Evolutionary conservation across 306 rosid species (phyloP).

Genomic region (Pueraria montana): DNA sequence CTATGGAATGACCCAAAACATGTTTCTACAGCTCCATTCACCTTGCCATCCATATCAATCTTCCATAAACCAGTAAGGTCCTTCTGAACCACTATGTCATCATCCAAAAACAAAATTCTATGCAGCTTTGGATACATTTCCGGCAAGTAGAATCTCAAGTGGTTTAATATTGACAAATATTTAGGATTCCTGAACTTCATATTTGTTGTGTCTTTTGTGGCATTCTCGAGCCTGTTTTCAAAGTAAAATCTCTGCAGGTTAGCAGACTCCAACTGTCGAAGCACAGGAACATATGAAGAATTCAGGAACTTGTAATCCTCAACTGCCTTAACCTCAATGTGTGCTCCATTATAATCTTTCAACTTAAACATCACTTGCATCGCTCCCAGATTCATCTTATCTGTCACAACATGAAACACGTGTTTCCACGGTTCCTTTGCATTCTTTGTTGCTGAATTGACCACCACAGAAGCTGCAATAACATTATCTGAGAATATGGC

Average conservation of each 20-base stretch:
- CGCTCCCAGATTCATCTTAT: constrained; percentile 92
- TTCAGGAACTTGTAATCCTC: constrained; percentile 85
- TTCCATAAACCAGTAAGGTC: too few species aligned
- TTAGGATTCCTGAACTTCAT: constrained; percentile 92
- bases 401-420: constrained; percentile 88
- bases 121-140: constrained; percentile 87
- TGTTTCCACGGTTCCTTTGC: constrained; percentile 89
- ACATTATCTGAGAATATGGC: constrained; percentile 86
- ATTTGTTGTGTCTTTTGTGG: constrained; percentile 79
- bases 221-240: constrained; percentile 86
- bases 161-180: constrained; percentile 80
- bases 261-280: constrained; percentile 79
- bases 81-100: constrained; percentile 88
- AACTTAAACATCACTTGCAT: constrained; percentile 88
- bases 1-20: constrained; percentile 88
- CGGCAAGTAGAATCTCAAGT: constrained; percentile 85
- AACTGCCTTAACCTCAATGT: constrained; percentile 81
- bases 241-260: constrained; percentile 78
- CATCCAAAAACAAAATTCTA: constrained; percentile 76
- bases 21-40: constrained; percentile 91
- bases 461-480: constrained; percentile 84
- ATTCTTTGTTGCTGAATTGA: constrained; percentile 77
- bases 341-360: constrained; percentile 77
- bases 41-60: constrained; percentile 94
- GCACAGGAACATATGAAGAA: constrained; percentile 82